These are phyloP conservation scores for Eucalyptus pauciflora DNA, from an alignment of 345 rosid species.

Conservation along the genomic window DNA sequence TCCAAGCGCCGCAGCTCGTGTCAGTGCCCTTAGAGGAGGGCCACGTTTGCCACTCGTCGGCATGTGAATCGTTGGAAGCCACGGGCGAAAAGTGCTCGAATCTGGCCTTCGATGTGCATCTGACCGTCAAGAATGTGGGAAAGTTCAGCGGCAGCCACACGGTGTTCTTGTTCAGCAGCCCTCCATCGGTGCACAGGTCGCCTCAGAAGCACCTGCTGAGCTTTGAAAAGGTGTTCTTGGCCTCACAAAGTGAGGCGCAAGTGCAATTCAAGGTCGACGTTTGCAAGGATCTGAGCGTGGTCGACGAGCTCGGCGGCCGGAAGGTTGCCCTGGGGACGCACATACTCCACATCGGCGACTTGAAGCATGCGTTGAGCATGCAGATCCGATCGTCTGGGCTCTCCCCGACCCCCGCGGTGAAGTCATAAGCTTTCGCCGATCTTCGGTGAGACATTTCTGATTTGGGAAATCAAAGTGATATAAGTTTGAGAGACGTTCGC, in stretches of 20 bases:
- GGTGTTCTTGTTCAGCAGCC: constrained; percentile 58
- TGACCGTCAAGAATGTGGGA: constrained; percentile 46
- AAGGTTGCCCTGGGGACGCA: constrained; percentile 59
- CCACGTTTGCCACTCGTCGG: constrained; percentile 45
- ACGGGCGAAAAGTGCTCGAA: constrained; percentile 26
- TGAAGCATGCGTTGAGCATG: constrained; percentile 45
- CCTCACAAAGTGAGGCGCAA: constrained; percentile 5
- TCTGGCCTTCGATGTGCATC: constrained; percentile 30
- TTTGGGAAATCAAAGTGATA: background rate
- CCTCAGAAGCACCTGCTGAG: constrained; percentile 61
- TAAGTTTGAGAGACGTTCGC: background rate
- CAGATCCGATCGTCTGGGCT: constrained; percentile 20
- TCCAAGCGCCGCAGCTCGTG: constrained; percentile 46
- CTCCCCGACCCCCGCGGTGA: background rate
- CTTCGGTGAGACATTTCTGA: background rate
- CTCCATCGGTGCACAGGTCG: constrained; percentile 57
- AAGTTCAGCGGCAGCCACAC: constrained; percentile 47
- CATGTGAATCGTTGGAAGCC: constrained; percentile 50
- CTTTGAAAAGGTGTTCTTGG: constrained; percentile 56
- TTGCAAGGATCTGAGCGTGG: constrained; percentile 73
- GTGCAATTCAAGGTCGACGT: constrained; percentile 52
- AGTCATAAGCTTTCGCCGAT: background rate
- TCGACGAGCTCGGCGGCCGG: constrained; percentile 51
- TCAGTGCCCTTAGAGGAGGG: constrained; percentile 26
- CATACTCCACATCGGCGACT: constrained; percentile 61